phyloP scores from a whole-genome alignment of 805 yeast genomes.

The Cyberlindnera mrakii region DNA sequence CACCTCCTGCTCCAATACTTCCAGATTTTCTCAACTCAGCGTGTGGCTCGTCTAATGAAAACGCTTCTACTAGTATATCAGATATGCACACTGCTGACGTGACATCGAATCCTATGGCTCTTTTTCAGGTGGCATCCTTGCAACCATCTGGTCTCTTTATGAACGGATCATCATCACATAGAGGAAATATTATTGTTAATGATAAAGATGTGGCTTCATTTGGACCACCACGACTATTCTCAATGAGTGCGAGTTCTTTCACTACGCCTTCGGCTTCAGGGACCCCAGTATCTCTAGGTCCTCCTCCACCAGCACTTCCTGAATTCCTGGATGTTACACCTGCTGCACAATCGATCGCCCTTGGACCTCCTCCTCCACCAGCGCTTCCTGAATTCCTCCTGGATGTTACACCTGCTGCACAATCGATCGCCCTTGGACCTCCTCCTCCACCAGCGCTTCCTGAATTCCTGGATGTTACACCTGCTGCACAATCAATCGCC shows the following conservation, averaged over 20 bases:
- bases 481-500: too few relatives aligned
- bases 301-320: not conserved
- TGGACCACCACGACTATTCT: too few relatives aligned
- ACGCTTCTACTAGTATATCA: too few relatives aligned
- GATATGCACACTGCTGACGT: too few relatives aligned
- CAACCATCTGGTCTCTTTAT: too few relatives aligned
- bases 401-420: not conserved
- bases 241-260: too few relatives aligned
- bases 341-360: too few relatives aligned
- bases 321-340: not conserved
- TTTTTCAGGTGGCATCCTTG: too few relatives aligned
- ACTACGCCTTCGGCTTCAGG: too few relatives aligned
- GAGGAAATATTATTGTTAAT: not conserved
- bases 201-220: too few relatives aligned
- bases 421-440: not conserved
- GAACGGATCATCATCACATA: not conserved
- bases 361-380: not conserved
- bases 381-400: not conserved
- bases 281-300: not conserved
- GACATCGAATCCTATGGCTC: too few relatives aligned
- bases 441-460: not conserved
- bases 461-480: not conserved
- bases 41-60: not conserved
- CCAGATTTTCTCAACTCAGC: not conserved
- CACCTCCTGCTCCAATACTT: conserved; percentile 14